A percentile compares a stretch with the other conserved stretches of the same genome.
Evolutionary conservation across 2,329 filamentous ascomycete species (phyloP).

Genomic region (Ophiostoma populinum): DNA sequence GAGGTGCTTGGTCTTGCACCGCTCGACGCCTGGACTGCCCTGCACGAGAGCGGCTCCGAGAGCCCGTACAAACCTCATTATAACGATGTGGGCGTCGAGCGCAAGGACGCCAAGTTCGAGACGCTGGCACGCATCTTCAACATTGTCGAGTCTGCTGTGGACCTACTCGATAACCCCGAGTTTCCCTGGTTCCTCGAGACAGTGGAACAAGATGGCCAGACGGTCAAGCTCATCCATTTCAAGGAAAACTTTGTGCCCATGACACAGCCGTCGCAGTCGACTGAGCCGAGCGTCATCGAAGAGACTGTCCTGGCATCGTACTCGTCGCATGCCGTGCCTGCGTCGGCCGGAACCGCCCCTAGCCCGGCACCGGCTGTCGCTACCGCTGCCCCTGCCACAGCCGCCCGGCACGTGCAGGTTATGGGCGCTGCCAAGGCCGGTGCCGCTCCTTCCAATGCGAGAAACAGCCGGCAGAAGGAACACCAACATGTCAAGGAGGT

Average conservation of each 20-base stretch:
- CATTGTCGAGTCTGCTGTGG: constrained; percentile 11
- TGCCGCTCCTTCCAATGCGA: too few species aligned
- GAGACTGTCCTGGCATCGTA: too few species aligned
- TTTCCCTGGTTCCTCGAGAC: constrained; percentile 10
- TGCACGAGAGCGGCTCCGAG: constrained; percentile 3
- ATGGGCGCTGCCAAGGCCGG: too few species aligned
- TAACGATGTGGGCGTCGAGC: constrained; percentile 9
- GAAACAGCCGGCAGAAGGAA: too few species aligned
- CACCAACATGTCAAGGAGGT: too few species aligned
- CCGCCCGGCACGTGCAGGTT: too few species aligned
- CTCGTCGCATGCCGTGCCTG: too few species aligned
- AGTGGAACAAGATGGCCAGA: constrained; percentile 3
- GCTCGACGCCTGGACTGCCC: constrained; percentile 16
- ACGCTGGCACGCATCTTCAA: constrained; percentile 12
- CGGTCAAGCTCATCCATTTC: background rate
- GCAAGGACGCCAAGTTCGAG: constrained; percentile 7
- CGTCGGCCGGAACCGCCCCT: too few species aligned
- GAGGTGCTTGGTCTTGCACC: constrained; percentile 27
- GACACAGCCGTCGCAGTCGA: background rate
- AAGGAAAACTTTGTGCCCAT: background rate
- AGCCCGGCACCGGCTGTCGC: too few species aligned
- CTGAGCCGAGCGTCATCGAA: background rate
- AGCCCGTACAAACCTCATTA: constrained; percentile 8
- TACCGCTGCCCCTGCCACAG: too few species aligned
- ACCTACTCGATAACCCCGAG: constrained; percentile 7